Evolutionary conservation across 2,329 filamentous ascomycete genomes (phyloP).

Genomic region (Aspergillus aculeatus): DNA sequence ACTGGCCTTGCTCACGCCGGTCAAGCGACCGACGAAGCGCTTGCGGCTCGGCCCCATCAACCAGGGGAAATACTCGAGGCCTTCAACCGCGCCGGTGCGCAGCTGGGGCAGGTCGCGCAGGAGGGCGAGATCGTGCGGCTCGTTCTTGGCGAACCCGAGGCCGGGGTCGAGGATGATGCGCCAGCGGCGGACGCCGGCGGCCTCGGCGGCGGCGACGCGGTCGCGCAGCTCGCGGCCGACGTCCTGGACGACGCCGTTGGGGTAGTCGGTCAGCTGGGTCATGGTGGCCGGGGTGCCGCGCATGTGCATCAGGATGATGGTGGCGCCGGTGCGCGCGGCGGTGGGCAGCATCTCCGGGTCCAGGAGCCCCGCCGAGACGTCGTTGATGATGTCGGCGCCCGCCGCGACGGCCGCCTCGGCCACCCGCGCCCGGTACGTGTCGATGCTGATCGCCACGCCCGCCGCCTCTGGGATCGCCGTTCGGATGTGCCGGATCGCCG

Average conservation of each 20-base stretch:
- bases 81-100: constrained; percentile 36
- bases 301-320: constrained; percentile 90
- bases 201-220: constrained; percentile 73
- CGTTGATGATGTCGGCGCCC: constrained; percentile 92
- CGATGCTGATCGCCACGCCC: constrained; percentile 75
- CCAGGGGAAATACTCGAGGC: constrained; percentile 71
- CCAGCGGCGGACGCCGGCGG: constrained; percentile 83
- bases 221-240: constrained; percentile 67
- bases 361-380: constrained; percentile 78
- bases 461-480: constrained; percentile 59
- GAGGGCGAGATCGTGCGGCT: constrained; percentile 76
- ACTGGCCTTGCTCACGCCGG: constrained; percentile 68
- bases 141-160: constrained; percentile 87
- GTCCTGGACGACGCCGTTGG: constrained; percentile 63
- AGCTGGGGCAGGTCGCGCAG: constrained; percentile 67
- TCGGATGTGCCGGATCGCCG: constrained; percentile 73
- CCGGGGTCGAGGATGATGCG: constrained; percentile 93
- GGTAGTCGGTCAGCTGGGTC: constrained; percentile 67
- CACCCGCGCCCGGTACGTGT: constrained; percentile 86
- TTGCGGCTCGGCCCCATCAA: constrained; percentile 87
- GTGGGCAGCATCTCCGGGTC: constrained; percentile 80
- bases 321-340: constrained; percentile 73
- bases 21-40: constrained; percentile 79
- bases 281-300: constrained; percentile 83
- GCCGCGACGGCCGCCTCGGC: constrained; percentile 72